A percentile compares a stretch with the other conserved stretches of the same genome.
These are phyloP conservation scores for Xylariales sp. DNA, from an alignment of 2,329 filamentous ascomycete genomes.

Conservation along the genomic window DNA sequence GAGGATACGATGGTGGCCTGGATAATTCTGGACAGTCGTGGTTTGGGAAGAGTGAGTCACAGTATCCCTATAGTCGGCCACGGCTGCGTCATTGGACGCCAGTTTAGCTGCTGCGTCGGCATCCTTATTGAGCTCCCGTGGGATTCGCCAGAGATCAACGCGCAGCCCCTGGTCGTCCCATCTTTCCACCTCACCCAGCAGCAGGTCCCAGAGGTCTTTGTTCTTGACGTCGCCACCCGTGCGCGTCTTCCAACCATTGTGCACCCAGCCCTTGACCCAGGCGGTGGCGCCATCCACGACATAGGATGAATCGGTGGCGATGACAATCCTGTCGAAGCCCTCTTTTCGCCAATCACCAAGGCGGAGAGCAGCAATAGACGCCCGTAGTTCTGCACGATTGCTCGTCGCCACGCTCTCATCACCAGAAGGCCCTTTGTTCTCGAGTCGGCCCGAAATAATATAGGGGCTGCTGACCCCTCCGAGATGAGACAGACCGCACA, in stretches of 20 bases:
- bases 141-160: not conserved
- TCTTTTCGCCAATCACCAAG: constrained; percentile 36
- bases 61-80: not conserved
- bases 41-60: no score
- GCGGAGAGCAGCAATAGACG: constrained; percentile 37
- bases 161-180: not conserved
- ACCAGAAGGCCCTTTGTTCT: constrained; percentile 27
- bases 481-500: not conserved
- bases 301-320: constrained; percentile 44
- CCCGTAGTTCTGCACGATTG: constrained; percentile 40
- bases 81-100: not conserved
- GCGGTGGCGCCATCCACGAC: constrained; percentile 35
- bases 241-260: not conserved
- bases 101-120: not conserved
- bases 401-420: constrained; percentile 26
- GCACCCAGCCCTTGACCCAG: constrained; percentile 35
- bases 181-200: constrained; percentile 2
- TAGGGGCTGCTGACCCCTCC: no score
- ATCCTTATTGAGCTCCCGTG: not conserved
- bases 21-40: no score
- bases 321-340: constrained; percentile 35
- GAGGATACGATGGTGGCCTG: not conserved
- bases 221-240: not conserved
- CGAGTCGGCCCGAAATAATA: constrained; percentile 11
- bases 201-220: not conserved